Base-by-base conservation (phyloP, 116 monocot genomes). In the Papilionanthe hybrid region DNA sequence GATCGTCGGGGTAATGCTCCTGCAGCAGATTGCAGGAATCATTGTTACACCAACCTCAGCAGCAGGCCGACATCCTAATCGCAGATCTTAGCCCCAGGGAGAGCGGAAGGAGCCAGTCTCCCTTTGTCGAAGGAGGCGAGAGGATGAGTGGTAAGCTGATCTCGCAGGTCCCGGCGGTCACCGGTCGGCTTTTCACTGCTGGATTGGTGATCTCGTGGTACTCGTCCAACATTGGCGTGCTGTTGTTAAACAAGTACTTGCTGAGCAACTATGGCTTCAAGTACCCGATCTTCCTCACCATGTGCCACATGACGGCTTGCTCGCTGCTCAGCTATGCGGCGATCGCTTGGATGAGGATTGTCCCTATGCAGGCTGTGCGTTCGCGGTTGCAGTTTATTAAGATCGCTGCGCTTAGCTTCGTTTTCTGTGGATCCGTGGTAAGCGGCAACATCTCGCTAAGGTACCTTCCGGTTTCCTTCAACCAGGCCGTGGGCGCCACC, bases 301-400 rank as follows among this genome's bases (percentile, higher is more conserved):
- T 94, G 91, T 94, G 98, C 86, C 98, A 98, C 89, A 94, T 98
- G 98, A 86, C 88, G 29, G 94, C 98, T 41, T 98, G 93, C 87
- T 88, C 98, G 9, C 84, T 98, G 76, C 82, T 94, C 80, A 92
- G 94, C 98, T 98, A 92, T 85, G 80, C 88, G 44, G 92, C 93
- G 78, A 87, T 92, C 85, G 94, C 94, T 20, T 92, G 92, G 92
- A 81, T 94, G 73, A 83, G 82, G 80, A 17, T 94, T 45, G 94
- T 94, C 20, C 94, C 92, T 0, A 87, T 94, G 87, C 93, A 92
- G 82, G 15, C 88, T 77, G 72, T 91, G 53, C 80, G 94, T 20
- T 98, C 94, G 11, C 79, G 90, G 56, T 53, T 84, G n/a, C 98
- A 98, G 91, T 82, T 98, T 71, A 45, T 87, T 43, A 94, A 94